These are phyloP conservation scores for Penicillium malachiteum DNA, from an alignment of 495 filamentous ascomycete species.

Conservation along the genomic window DNA sequence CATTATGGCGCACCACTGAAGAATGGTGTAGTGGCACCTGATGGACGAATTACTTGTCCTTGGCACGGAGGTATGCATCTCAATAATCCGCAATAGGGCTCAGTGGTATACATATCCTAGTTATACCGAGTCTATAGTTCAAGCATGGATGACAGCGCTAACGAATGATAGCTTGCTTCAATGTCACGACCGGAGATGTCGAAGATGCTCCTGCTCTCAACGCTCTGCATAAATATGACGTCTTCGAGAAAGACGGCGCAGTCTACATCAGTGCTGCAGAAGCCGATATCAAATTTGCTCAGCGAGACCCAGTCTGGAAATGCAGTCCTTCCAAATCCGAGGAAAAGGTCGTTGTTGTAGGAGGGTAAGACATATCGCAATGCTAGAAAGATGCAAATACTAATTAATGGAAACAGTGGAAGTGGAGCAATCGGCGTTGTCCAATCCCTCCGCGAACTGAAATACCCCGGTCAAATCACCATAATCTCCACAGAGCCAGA, in stretches of 20 bases:
- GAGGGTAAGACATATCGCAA: constrained; percentile 55
- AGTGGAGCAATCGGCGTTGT: constrained; percentile 77
- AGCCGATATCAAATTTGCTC: constrained; percentile 70
- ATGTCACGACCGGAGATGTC: constrained; percentile 82
- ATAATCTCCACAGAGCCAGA: constrained; percentile 82
- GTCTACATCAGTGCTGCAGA: constrained; percentile 85
- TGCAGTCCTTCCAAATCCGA: constrained; percentile 57
- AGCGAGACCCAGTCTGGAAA: constrained; percentile 69
- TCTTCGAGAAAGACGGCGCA: constrained; percentile 72
- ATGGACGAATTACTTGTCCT: constrained; percentile 84
- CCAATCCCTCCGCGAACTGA: constrained; percentile 76
- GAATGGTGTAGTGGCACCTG: constrained; percentile 75
- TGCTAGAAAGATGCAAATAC: background rate
- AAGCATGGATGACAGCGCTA: constrained; percentile 1
- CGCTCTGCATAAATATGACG: constrained; percentile 73
- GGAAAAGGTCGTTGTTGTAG: constrained; percentile 81
- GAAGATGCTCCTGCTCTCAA: constrained; percentile 92
- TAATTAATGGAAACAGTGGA: constrained; percentile 45
- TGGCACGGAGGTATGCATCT: constrained; percentile 81
- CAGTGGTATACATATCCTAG: too few relatives aligned
- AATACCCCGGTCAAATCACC: constrained; percentile 78
- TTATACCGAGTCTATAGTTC: too few relatives aligned
- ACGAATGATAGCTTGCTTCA: constrained; percentile 74
- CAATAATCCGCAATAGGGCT: background rate
- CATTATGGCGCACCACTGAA: constrained; percentile 91